These are phyloP conservation scores for Claviceps cyperi DNA, from an alignment of 2,329 filamentous ascomycete genomes.

Conservation along the genomic window DNA sequence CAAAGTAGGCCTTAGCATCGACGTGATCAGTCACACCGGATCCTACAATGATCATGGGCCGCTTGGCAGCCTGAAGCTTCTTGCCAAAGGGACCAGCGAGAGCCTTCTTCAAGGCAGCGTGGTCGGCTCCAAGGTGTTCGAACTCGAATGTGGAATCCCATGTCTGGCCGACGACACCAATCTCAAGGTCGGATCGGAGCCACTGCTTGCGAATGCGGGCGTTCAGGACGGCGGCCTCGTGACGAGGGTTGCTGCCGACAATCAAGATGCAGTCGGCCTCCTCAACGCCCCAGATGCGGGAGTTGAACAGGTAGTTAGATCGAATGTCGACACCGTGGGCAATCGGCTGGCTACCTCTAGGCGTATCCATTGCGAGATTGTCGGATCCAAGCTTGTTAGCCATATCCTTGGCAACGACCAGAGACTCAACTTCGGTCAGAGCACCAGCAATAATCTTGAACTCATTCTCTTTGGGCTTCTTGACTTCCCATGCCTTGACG, in stretches of 20 bases:
- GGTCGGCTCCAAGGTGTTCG: constrained; percentile 72
- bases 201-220: constrained; percentile 96
- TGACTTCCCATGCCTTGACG: constrained; percentile 60
- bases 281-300: constrained; percentile 83
- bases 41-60: constrained; percentile 92
- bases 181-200: constrained; percentile 84
- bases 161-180: constrained; percentile 78
- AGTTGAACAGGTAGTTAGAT: constrained; percentile 95
- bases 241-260: constrained; percentile 86
- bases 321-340: constrained; percentile 89
- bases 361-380: constrained; percentile 85
- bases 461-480: constrained; percentile 78
- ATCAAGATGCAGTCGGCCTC: constrained; percentile 86
- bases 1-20: constrained; percentile 86
- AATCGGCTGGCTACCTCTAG: constrained; percentile 66
- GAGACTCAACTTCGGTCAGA: constrained; percentile 78
- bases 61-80: constrained; percentile 76
- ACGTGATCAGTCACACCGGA: constrained; percentile 82
- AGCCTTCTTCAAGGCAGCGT: constrained; percentile 68
- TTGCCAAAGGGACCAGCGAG: constrained; percentile 82
- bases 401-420: constrained; percentile 94
- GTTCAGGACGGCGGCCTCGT: constrained; percentile 90
- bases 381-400: constrained; percentile 94
- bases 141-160: constrained; percentile 95
- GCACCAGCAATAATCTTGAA: constrained; percentile 92